Percentiles rank a stretch among this genome's conserved stretches.
These are phyloP conservation scores for Cantharellus cinnabarinus DNA, from an alignment of 768 basidiomycete genomes.

Conservation along the genomic window DNA sequence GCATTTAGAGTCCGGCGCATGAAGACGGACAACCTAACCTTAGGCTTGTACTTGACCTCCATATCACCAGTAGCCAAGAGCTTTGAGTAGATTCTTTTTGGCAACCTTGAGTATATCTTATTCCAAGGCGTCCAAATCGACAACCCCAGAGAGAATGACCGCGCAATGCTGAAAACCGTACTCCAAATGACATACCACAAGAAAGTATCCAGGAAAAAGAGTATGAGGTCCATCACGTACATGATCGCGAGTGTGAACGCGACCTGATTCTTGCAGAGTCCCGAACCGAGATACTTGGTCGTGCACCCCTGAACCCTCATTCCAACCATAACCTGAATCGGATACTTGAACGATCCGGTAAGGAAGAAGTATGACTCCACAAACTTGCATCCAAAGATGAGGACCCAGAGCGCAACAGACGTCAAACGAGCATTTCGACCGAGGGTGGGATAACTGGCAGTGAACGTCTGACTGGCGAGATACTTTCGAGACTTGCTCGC, in stretches of 20 bases:
- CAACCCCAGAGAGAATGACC: conserved; percentile 77
- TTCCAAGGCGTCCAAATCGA: conserved; percentile 99
- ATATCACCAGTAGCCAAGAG: conserved; percentile 82
- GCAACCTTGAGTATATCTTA: conserved; percentile 87
- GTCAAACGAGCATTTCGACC: conserved; percentile 44
- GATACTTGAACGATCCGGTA: conserved; percentile 81
- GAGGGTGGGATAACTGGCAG: conserved; percentile 76
- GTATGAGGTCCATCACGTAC: conserved; percentile 93
- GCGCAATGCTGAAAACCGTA: conserved; percentile 73
- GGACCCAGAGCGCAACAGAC: conserved; percentile 66
- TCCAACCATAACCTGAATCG: conserved; percentile 84
- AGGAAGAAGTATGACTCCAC: conserved; percentile 97
- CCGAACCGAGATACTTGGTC: conserved; percentile 69
- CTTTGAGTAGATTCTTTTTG: conserved; percentile 94
- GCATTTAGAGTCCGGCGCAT: not conserved
- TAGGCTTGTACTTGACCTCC: conserved; percentile 98
- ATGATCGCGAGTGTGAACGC: conserved; percentile 92
- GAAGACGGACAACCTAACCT: conserved; percentile 32
- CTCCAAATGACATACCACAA: conserved; percentile 99
- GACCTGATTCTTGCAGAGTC: conserved; percentile 79
- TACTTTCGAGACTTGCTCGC: conserved; percentile 91
- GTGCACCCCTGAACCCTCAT: conserved; percentile 88
- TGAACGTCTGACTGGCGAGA: conserved; percentile 95
- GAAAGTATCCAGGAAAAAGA: conserved; percentile 99
- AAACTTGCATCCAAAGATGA: conserved; percentile 93